phyloP scores from a whole-genome alignment of 306 rosid genomes.

The Rosa lucieae region DNA sequence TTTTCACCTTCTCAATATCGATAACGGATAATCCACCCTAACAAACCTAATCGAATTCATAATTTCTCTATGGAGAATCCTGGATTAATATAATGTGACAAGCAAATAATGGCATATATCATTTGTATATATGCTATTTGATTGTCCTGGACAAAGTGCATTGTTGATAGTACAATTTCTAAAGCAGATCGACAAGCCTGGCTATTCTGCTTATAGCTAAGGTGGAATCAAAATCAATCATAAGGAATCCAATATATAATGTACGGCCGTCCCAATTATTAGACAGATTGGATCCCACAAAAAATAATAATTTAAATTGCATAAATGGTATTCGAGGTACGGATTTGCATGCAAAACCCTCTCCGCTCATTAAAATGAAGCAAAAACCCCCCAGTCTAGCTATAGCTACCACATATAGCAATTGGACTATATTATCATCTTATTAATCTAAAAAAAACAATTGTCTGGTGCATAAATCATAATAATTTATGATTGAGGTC shows the following conservation, averaged over 20 bases:
- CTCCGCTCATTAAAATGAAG: background rate
- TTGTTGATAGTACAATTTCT: background rate
- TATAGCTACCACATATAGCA: background rate
- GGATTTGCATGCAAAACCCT: background rate
- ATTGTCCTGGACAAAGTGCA: background rate
- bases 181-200: background rate
- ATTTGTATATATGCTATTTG: background rate
- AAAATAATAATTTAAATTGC: background rate
- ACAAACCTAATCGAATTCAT: background rate
- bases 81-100: background rate
- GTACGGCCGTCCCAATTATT: background rate
- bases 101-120: background rate
- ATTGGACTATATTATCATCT: background rate
- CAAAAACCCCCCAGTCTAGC: background rate
- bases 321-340: background rate
- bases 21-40: background rate
- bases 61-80: background rate
- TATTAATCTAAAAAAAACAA: background rate
- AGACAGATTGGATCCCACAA: background rate
- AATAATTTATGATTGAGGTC: background rate
- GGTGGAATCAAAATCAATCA: background rate
- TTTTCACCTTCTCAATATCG: too few species aligned
- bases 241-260: background rate
- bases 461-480: background rate
- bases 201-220: background rate